Evolutionary conservation across 2,329 filamentous ascomycete genomes (phyloP).

Genomic region (Nectriaceae sp.): DNA sequence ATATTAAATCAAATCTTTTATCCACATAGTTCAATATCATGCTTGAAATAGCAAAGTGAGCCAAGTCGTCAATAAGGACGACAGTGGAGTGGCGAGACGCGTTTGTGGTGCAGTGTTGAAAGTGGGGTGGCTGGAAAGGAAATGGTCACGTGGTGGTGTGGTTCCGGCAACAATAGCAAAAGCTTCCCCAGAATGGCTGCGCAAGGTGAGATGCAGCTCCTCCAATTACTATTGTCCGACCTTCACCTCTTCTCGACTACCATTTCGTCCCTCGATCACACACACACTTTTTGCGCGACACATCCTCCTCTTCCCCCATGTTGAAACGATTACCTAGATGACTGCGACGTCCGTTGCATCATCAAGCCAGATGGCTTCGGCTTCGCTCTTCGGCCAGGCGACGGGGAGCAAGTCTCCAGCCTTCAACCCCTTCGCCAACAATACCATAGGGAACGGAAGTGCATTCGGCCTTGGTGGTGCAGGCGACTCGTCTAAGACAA

Average conservation of each 20-base stretch:
- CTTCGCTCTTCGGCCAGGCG: conserved; percentile 33
- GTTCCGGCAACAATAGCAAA: conserved; percentile 1
- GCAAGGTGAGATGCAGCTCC: neutral
- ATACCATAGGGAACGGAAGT: conserved; percentile 23
- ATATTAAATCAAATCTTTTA: conserved; percentile 15
- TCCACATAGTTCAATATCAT: too few relatives aligned
- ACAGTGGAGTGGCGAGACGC: neutral
- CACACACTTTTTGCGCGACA: conserved; percentile 10
- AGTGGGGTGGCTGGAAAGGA: conserved; percentile 3
- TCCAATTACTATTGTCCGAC: neutral
- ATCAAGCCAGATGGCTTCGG: conserved; percentile 42
- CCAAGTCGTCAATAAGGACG: neutral
- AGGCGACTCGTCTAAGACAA: conserved; percentile 27
- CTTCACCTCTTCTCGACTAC: neutral
- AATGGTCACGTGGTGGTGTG: conserved; percentile 20
- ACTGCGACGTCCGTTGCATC: conserved; percentile 44
- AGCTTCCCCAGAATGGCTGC: conserved; percentile 16
- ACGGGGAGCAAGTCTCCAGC: conserved; percentile 37
- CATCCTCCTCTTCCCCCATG: conserved; percentile 31
- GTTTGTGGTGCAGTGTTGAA: neutral
- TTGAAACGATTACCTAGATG: conserved; percentile 35
- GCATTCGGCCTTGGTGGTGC: conserved; percentile 36
- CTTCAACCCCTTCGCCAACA: conserved; percentile 38
- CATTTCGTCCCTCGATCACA: neutral
- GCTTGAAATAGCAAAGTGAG: neutral